phyloP scores from a whole-genome alignment of 2,329 filamentous ascomycete species.

The Pseudocercospora fijiensis region DNA sequence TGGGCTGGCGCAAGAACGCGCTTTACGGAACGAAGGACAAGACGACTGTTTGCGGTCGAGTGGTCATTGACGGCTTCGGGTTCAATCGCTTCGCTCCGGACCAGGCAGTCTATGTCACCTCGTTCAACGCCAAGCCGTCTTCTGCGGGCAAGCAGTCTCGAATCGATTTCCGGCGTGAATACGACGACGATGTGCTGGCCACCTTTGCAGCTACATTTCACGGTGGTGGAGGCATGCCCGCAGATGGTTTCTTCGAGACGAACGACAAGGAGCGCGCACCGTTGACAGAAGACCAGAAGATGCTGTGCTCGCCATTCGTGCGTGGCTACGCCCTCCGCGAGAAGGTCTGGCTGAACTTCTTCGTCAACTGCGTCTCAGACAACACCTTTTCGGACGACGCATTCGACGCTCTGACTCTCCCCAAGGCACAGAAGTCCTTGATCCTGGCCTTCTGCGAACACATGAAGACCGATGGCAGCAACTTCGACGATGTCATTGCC shows the following conservation, averaged over 20 bases:
- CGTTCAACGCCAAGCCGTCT: slow-evolving; percentile 23
- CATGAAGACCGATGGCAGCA: slow-evolving; percentile 41
- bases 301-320: slow-evolving; percentile 36
- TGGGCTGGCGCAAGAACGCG: slow-evolving; percentile 42
- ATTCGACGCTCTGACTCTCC: slow-evolving; percentile 52
- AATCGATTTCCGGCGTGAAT: slow-evolving; percentile 9
- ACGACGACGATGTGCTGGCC: not conserved
- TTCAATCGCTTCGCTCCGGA: slow-evolving; percentile 51
- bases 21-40: slow-evolving; percentile 40
- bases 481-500: slow-evolving; percentile 53
- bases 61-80: slow-evolving; percentile 51
- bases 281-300: slow-evolving; percentile 37
- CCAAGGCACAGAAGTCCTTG: slow-evolving; percentile 48
- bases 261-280: slow-evolving; percentile 18
- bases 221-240: slow-evolving; percentile 36
- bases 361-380: slow-evolving; percentile 42
- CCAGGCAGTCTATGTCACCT: slow-evolving; percentile 39
- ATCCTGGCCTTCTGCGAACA: slow-evolving; percentile 50
- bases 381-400: slow-evolving; percentile 49
- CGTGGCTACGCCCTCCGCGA: slow-evolving; percentile 43
- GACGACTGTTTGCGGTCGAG: slow-evolving; percentile 49
- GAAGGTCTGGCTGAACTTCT: slow-evolving; percentile 46
- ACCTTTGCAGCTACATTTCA: not conserved
- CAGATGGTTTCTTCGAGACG: slow-evolving; percentile 37
- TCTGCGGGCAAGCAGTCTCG: not conserved